Evolutionary conservation across 1,139 yeast genomes (phyloP).

Genomic region (Pichia sp.): DNA sequence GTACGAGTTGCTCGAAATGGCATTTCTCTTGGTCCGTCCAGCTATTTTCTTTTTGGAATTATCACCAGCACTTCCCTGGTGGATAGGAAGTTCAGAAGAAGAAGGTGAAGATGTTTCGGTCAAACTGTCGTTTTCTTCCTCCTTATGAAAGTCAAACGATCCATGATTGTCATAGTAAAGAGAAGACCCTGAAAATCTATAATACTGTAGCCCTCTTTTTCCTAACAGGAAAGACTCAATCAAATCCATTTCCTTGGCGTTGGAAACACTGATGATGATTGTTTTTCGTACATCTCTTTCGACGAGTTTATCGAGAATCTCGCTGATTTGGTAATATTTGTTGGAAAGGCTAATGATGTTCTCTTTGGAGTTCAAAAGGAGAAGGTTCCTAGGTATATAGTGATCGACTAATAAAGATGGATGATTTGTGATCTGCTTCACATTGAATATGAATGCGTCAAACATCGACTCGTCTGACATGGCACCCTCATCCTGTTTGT

Average conservation of each 20-base stretch:
- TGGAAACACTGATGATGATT: conserved; percentile 55
- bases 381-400: conserved; percentile 63
- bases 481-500: conserved; percentile 13
- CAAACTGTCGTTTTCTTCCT: conserved; percentile 13
- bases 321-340: conserved; percentile 53
- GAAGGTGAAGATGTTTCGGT: conserved; percentile 3
- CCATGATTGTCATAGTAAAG: conserved; percentile 40
- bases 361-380: conserved; percentile 61
- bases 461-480: conserved; percentile 34
- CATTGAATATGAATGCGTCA: conserved; percentile 46
- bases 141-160: conserved; percentile 28
- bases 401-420: conserved; percentile 72
- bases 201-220: conserved; percentile 47
- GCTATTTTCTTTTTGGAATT: not conserved
- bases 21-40: not conserved
- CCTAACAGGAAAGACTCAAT: conserved; percentile 68
- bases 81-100: not conserved
- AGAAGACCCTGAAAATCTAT: conserved; percentile 58
- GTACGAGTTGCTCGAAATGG: not conserved
- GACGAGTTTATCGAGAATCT: conserved; percentile 39
- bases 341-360: conserved; percentile 52
- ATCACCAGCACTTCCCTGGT: not conserved
- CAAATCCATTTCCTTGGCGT: conserved; percentile 64
- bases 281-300: conserved; percentile 26
- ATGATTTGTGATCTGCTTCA: conserved; percentile 52